Conservation (phyloP, 768 basidiomycete species). For the Tulasnella sp. region DNA sequence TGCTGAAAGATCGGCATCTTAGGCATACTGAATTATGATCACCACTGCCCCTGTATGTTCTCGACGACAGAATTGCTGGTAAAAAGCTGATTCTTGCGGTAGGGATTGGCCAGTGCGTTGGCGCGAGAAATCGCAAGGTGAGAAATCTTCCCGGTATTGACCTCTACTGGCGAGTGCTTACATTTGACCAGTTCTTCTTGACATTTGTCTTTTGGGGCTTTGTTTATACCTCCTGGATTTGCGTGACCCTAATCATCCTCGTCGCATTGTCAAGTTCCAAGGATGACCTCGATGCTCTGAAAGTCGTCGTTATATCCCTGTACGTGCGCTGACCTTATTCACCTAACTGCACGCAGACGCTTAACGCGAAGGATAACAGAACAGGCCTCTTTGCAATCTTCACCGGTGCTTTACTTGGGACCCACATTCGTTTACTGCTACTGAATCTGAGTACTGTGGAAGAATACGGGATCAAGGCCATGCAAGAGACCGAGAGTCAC, state of each 20-base stretch:
- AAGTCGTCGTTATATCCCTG: conserved; percentile 63
- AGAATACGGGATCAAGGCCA: conserved; percentile 42
- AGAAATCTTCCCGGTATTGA: conserved; percentile 18
- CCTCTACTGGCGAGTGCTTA: not conserved
- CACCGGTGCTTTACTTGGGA: conserved; percentile 39
- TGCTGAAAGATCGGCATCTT: not conserved
- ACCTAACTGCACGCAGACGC: not conserved
- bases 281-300: conserved; percentile 44
- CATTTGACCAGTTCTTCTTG: conserved; percentile 55
- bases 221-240: conserved; percentile 49
- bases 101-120: conserved; percentile 94
- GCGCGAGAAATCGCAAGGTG: conserved; percentile 83
- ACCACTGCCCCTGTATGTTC: conserved; percentile 75
- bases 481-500: conserved; percentile 51
- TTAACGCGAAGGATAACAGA: conserved; percentile 29
- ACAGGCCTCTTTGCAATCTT: conserved; percentile 63
- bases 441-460: conserved; percentile 71
- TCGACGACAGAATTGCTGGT: not conserved
- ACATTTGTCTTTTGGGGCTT: conserved; percentile 59
- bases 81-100: conserved; percentile 15
- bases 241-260: conserved; percentile 46
- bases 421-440: conserved; percentile 51
- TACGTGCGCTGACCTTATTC: conserved; percentile 31
- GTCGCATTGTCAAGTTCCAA: conserved; percentile 28
- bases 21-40: conserved; percentile 76